A percentile compares a stretch with the other conserved stretches of the same genome.
Evolutionary conservation across 2,329 filamentous ascomycete genomes (phyloP).

Genomic region (Trematosphaeria pertusa): DNA sequence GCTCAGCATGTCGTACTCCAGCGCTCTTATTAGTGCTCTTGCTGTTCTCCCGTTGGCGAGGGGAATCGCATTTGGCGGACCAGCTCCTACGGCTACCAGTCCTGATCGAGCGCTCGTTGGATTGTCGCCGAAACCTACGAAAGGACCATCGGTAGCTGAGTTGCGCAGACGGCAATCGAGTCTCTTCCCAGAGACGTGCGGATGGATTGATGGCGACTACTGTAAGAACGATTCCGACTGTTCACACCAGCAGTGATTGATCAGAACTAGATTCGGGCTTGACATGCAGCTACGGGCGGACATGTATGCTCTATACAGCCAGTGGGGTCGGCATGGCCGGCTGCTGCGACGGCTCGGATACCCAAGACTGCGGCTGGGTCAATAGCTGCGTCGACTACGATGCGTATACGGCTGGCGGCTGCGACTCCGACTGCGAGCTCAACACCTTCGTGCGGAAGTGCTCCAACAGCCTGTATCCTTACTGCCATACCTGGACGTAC

Average conservation of each 20-base stretch:
- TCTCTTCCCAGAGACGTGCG: conserved; percentile 27
- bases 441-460: conserved; percentile 36
- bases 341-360: conserved; percentile 31
- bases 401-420: conserved; percentile 18
- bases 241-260: not conserved
- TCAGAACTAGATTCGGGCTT: conserved; percentile 17
- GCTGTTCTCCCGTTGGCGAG: conserved; percentile 22
- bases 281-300: conserved; percentile 22
- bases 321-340: conserved; percentile 32
- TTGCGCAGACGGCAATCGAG: conserved; percentile 12
- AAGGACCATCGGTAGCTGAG: conserved; percentile 26
- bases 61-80: conserved; percentile 29
- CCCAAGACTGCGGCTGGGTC: conserved; percentile 32
- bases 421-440: conserved; percentile 21
- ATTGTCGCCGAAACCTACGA: conserved; percentile 30
- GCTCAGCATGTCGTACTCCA: not conserved
- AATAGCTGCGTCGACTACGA: conserved; percentile 34
- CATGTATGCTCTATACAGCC: conserved; percentile 36
- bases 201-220: conserved; percentile 29
- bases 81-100: conserved; percentile 22
- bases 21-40: conserved; percentile 15
- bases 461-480: conserved; percentile 20
- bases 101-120: conserved; percentile 17
- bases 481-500: conserved; percentile 40
- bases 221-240: conserved; percentile 13